A percentile compares a stretch with the other conserved stretches of the same genome.
phyloP scores from a whole-genome alignment of 129 eudicot genomes.

The Lactuca sativa region DNA sequence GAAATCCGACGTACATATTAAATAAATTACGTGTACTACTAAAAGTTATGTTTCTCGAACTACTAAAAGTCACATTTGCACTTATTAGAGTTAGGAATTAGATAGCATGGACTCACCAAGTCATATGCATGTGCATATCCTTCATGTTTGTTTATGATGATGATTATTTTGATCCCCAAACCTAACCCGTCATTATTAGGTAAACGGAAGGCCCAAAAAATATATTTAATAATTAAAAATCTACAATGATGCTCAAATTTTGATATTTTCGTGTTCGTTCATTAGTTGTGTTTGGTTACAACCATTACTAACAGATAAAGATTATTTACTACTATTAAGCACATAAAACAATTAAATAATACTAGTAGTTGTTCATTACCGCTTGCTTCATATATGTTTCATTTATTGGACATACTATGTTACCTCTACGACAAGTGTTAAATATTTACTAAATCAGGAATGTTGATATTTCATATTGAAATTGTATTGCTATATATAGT shows the following conservation, averaged over 20 bases:
- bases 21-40: background rate
- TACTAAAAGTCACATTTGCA: slow-evolving; percentile 6
- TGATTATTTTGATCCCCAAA: background rate
- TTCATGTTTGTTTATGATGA: background rate
- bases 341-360: no score
- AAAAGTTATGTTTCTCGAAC: slow-evolving; percentile 5
- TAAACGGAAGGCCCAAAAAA: no score
- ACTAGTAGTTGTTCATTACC: no score
- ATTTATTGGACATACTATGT: background rate
- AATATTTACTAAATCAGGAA: slow-evolving; percentile 1
- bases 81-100: slow-evolving; percentile 14
- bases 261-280: no score
- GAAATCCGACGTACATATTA: slow-evolving; percentile 4
- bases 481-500: slow-evolving; percentile 26
- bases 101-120: slow-evolving; percentile 9
- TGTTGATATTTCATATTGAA: slow-evolving; percentile 8
- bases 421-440: background rate
- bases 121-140: background rate
- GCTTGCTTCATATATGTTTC: background rate
- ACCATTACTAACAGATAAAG: no score
- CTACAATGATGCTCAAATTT: background rate
- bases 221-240: no score
- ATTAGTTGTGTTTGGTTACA: no score
- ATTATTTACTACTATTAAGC: background rate
- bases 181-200: background rate